Percentiles rank a stretch among this genome's conserved stretches.
phyloP scores from a whole-genome alignment of 2,329 filamentous ascomycete genomes.

The Elsinoe australis region DNA sequence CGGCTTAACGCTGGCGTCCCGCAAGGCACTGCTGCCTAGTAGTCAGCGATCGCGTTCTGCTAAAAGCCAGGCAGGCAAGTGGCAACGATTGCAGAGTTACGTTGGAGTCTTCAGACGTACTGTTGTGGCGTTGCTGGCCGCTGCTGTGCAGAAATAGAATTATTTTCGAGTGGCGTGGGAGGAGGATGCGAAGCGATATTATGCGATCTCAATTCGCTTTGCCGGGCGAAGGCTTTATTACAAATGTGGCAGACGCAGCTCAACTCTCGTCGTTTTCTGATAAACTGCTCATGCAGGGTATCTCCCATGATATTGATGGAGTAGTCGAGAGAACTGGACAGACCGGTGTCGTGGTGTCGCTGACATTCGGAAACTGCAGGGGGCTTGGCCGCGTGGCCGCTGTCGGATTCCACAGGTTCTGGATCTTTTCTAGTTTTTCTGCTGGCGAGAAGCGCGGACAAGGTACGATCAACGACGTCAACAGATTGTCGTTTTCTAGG shows the following conservation, averaged over 20 bases:
- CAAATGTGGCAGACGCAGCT: not conserved
- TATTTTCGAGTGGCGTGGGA: not conserved
- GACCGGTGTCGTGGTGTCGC: not conserved
- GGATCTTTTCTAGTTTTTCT: no score
- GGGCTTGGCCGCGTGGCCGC: no score
- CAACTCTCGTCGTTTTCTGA: not conserved
- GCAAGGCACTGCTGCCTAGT: conserved; percentile 8
- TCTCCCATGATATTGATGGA: conserved; percentile 7
- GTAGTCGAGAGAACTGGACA: not conserved
- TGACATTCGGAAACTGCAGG: conserved; percentile 2
- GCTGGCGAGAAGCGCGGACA: no score
- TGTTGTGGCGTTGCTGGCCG: not conserved
- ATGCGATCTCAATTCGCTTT: not conserved
- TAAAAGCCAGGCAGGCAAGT: not conserved
- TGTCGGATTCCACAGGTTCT: no score
- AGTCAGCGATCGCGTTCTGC: not conserved
- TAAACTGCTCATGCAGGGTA: not conserved
- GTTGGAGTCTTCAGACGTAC: conserved; percentile 42
- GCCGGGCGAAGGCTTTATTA: not conserved
- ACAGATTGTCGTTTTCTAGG: no score
- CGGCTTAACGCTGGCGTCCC: not conserved
- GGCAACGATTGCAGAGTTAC: conserved; percentile 39
- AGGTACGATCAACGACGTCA: no score
- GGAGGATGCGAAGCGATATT: not conserved
- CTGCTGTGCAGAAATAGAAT: no score